A percentile compares a stretch with the other conserved stretches of the same genome.
Conservation (phyloP, 2,329 filamentous ascomycete species). For the Fusarium bactridioides region DNA sequence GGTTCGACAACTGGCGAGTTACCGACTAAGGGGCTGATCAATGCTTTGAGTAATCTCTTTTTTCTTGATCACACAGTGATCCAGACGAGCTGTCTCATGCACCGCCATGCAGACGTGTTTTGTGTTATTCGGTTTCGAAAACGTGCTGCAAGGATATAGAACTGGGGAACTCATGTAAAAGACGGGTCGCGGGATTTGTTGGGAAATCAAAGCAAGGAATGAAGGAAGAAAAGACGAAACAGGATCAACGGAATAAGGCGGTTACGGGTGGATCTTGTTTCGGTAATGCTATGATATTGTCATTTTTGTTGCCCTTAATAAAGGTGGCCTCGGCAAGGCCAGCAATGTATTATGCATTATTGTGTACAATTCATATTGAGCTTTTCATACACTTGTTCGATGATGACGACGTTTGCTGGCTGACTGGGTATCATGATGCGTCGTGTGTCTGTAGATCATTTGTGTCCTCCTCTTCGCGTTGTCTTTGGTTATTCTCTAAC, state of each 20-base stretch:
- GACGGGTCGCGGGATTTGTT: slow-evolving; percentile 26
- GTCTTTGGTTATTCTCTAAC: slow-evolving; percentile 44
- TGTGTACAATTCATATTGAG: slow-evolving; percentile 43
- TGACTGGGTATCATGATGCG: slow-evolving; percentile 46
- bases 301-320: slow-evolving; percentile 29
- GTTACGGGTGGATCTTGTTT: slow-evolving; percentile 36
- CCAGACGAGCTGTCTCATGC: slow-evolving; percentile 22
- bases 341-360: slow-evolving; percentile 46
- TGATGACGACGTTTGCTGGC: slow-evolving; percentile 35
- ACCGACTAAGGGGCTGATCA: slow-evolving; percentile 59
- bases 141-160: slow-evolving; percentile 32
- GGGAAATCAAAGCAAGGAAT: slow-evolving; percentile 31
- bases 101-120: slow-evolving; percentile 15
- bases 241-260: slow-evolving; percentile 33
- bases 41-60: slow-evolving; percentile 9
- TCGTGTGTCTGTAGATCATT: slow-evolving; percentile 33
- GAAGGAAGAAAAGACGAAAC: slow-evolving; percentile 33
- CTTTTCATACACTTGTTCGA: slow-evolving; percentile 40
- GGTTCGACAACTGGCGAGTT: slow-evolving; percentile 89
- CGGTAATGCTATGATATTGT: slow-evolving; percentile 43
- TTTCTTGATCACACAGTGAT: slow-evolving; percentile 21
- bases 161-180: slow-evolving; percentile 33
- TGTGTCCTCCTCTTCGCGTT: slow-evolving; percentile 17
- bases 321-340: slow-evolving; percentile 29
- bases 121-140: slow-evolving; percentile 24